A percentile compares a stretch with the other conserved stretches of the same genome.
Conservation (phyloP, 2,329 filamentous ascomycete genomes). For the Blastomyces percursus region DNA sequence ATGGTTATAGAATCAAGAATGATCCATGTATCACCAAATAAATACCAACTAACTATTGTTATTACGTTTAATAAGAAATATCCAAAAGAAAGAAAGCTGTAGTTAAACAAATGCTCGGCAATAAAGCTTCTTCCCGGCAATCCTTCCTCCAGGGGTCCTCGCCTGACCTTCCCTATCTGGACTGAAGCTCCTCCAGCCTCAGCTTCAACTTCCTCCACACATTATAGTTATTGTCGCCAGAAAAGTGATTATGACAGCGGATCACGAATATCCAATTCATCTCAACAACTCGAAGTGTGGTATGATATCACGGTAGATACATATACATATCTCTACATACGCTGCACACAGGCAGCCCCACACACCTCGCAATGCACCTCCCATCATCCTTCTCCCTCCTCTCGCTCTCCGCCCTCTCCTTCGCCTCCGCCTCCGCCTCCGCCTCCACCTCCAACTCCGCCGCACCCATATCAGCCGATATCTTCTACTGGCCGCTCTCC, state of each 20-base stretch:
- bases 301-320: not conserved
- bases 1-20: no score
- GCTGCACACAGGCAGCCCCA: not conserved
- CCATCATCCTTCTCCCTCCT: conserved; percentile 10
- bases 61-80: no score
- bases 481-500: conserved; percentile 30
- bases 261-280: not conserved
- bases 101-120: no score
- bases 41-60: no score
- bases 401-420: conserved; percentile 13
- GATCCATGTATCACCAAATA: no score
- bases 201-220: not conserved
- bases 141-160: not conserved
- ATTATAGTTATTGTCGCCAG: not conserved
- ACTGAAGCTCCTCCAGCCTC: not conserved
- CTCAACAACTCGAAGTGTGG: not conserved
- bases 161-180: not conserved
- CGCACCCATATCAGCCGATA: conserved; percentile 20
- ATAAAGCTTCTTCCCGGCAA: not conserved
- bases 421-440: conserved; percentile 13
- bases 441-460: conserved; percentile 16
- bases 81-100: no score
- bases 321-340: not conserved
- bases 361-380: conserved; percentile 11
- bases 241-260: not conserved